A percentile compares a stretch with the other conserved stretches of the same genome.
Conservation (phyloP, 2,329 filamentous ascomycete genomes). For the Davidsoniella neocaledoniae region DNA sequence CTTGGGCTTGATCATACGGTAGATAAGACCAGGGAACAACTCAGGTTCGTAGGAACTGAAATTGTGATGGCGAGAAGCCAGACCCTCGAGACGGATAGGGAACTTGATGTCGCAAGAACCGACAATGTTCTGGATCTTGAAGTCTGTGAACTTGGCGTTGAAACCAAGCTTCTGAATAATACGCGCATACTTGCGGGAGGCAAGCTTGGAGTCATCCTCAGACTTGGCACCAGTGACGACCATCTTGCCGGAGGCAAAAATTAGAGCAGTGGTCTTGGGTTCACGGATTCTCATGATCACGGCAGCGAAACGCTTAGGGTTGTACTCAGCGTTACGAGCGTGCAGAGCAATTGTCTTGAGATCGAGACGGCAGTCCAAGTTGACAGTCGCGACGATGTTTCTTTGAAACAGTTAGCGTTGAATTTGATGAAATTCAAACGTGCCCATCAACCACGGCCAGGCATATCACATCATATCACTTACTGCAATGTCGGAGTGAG, state of each 20-base stretch:
- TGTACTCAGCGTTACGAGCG: slow-evolving; percentile 96
- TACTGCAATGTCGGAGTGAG: slow-evolving; percentile 88
- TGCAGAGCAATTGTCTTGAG: slow-evolving; percentile 98
- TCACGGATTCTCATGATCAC: slow-evolving; percentile 99
- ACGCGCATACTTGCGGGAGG: slow-evolving; percentile 90
- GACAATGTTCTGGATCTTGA: slow-evolving; percentile 99
- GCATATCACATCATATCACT: slow-evolving; percentile 41
- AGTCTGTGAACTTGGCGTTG: slow-evolving; percentile 98
- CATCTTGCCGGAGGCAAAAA: slow-evolving; percentile 99
- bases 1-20: slow-evolving; percentile 99
- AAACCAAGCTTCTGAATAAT: slow-evolving; percentile 99
- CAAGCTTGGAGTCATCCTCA: slow-evolving; percentile 93
- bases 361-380: slow-evolving; percentile 91
- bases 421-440: slow-evolving; percentile 17
- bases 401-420: slow-evolving; percentile 44
- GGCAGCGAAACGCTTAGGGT: slow-evolving; percentile 96
- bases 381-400: slow-evolving; percentile 98
- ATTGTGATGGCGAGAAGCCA: slow-evolving; percentile 95
- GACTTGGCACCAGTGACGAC: slow-evolving; percentile 96
- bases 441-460: slow-evolving; percentile 18
- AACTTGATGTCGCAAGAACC: slow-evolving; percentile 99
- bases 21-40: slow-evolving; percentile 96
- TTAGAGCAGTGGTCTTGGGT: slow-evolving; percentile 92
- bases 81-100: slow-evolving; percentile 87
- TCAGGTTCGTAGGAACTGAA: slow-evolving; percentile 99